Conservation (phyloP, 345 rosid species). For the Erodium maritimum region DNA sequence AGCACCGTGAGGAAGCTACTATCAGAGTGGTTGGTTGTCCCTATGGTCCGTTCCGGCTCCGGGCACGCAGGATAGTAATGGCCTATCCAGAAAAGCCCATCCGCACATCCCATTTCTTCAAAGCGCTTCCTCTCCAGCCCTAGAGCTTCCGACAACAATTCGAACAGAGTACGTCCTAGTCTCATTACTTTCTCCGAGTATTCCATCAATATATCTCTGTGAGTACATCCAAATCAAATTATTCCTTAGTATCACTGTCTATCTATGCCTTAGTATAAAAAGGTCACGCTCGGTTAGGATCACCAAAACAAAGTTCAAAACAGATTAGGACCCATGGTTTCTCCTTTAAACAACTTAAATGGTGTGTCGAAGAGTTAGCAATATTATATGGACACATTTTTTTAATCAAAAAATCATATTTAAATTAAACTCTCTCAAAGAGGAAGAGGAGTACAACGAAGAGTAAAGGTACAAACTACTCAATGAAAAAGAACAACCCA, state of each 20-base stretch:
- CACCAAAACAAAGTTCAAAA: too few species aligned
- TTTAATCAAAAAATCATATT: too few species aligned
- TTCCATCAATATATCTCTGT: constrained; percentile 30
- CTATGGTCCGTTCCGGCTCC: constrained; percentile 40
- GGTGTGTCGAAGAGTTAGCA: too few species aligned
- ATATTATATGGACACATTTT: too few species aligned
- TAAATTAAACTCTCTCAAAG: too few species aligned
- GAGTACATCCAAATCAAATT: background rate
- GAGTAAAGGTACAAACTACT: too few species aligned
- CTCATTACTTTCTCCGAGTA: constrained; percentile 22
- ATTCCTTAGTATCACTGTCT: background rate
- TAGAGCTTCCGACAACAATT: constrained; percentile 45
- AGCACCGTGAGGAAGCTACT: constrained; percentile 39
- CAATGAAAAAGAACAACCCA: too few species aligned
- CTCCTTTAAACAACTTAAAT: too few species aligned
- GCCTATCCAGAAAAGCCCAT: constrained; percentile 25
- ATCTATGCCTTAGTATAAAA: too few species aligned
- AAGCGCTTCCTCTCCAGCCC: constrained; percentile 31
- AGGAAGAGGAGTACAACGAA: too few species aligned
- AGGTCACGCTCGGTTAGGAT: too few species aligned
- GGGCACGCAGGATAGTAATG: constrained; percentile 59
- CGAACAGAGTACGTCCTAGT: constrained; percentile 26
- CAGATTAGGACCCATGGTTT: too few species aligned
- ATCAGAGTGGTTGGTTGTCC: constrained; percentile 36
- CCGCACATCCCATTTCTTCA: constrained; percentile 23